Base-by-base conservation (phyloP, 163 green algal genomes). In the Dunaliella salina region DNA sequence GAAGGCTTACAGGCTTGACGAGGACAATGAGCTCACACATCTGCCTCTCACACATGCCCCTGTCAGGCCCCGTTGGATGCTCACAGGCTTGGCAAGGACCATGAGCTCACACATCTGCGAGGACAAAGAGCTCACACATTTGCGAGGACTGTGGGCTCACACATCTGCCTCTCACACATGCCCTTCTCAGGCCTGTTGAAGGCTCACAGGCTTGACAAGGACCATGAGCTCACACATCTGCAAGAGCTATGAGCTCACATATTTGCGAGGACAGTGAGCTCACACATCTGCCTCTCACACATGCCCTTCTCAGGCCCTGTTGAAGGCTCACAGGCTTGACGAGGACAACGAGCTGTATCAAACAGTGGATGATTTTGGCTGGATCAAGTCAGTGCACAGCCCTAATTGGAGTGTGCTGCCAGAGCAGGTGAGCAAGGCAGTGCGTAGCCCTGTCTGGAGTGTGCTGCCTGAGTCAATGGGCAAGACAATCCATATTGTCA, bases 361-460 rank as follows among this genome's bases (percentile, higher is more conserved):
- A 30, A n/a, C 91, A 34, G 95, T 98, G 45, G 90, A 97, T 32
- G 95, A 98, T 71, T 98, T 98, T 92, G 92, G 91, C 15, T 98
- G 95, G 95, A 91, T 98, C 83, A 94, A 93, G 83, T 85, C 93
- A 26, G 90, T 85, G 32, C 91, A 91, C n/a, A 96, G 92, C 0
- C 95, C 95, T 8, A 93, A 98, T 87, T 98, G 95, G 95, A 46
- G 59, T 33, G 35, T 93, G 33, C 80, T 96, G 88, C 89, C 91
- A 8, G 88, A 90, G 63, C 86, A 11, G 0, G 88, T 91, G 80
- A 80, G 87, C n/a, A 75, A 30, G 63, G 22, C 22, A 30, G 63
- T 75, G 63, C 24, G 63, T 12, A 12, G 22, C 1, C 57, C 15
- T 69, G 57, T 18, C 18, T 69, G 57, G 57, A 26, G 57, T 69